A percentile compares a stretch with the other conserved stretches of the same genome.
Conservation (phyloP, 768 basidiomycete genomes). For the Xerocomus spinulosus region DNA sequence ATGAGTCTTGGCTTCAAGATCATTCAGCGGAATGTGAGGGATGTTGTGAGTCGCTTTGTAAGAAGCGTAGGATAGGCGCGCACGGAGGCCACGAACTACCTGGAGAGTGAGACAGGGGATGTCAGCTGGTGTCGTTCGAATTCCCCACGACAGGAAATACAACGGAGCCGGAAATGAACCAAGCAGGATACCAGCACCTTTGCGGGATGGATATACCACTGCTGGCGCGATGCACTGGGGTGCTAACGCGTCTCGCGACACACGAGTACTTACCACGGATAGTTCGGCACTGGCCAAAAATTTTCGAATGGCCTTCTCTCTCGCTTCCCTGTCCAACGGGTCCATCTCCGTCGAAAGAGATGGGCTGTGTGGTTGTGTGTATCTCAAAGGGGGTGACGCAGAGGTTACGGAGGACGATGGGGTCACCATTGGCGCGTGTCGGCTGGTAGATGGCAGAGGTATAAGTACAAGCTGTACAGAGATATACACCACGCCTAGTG, state of each 20-base stretch:
- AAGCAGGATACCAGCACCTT: conserved; percentile 1
- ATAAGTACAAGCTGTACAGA: conserved; percentile 16
- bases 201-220: conserved; percentile 2
- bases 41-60: conserved; percentile 80
- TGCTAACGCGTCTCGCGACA: conserved; percentile 46
- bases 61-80: conserved; percentile 77
- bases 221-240: conserved; percentile 22
- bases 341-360: conserved; percentile 40
- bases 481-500: conserved; percentile 12
- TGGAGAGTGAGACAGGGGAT: conserved; percentile 36
- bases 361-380: conserved; percentile 44
- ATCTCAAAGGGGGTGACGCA: conserved; percentile 69
- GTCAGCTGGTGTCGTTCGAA: conserved; percentile 19
- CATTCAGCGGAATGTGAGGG: conserved; percentile 58
- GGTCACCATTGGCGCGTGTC: conserved; percentile 59
- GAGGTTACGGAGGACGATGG: conserved; percentile 81
- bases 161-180: neutral
- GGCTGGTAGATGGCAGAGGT: neutral
- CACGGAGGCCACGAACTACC: conserved; percentile 77
- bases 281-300: conserved; percentile 76
- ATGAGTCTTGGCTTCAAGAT: conserved; percentile 61
- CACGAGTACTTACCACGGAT: conserved; percentile 60
- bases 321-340: conserved; percentile 49
- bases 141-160: conserved; percentile 7
- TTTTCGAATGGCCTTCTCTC: conserved; percentile 67